A percentile compares a stretch with the other conserved stretches of the same genome.
Evolutionary conservation across 2,329 filamentous ascomycete genomes (phyloP).

Genomic region (Teratosphaeria gauchensis): DNA sequence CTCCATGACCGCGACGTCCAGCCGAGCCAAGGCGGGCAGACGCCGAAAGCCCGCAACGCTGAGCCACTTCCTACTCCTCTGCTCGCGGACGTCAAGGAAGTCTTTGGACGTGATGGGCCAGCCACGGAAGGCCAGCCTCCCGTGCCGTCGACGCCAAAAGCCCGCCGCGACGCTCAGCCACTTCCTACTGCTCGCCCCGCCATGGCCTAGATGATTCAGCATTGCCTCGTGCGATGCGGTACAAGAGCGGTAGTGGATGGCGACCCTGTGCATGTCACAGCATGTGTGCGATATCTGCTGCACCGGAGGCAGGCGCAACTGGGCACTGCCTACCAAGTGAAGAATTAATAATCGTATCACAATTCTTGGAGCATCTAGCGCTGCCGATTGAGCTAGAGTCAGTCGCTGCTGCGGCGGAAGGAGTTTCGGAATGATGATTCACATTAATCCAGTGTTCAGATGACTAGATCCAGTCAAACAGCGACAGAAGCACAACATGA

Average conservation of each 20-base stretch:
- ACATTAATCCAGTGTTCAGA: neutral
- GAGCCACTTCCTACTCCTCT: too few species aligned
- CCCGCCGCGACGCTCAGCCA: too few species aligned
- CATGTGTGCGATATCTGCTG: neutral
- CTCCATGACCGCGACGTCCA: neutral
- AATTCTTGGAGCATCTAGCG: neutral
- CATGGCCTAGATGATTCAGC: too few species aligned
- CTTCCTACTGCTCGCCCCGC: too few species aligned
- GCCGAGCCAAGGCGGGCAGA: too few species aligned
- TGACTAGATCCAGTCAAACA: neutral
- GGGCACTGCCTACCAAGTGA: neutral
- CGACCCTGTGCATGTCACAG: neutral
- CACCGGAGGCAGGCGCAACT: neutral
- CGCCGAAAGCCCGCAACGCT: too few species aligned
- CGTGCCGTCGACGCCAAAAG: too few species aligned
- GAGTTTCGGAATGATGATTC: neutral
- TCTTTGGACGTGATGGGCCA: too few species aligned
- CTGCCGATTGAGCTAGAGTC: neutral
- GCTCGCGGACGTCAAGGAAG: too few species aligned
- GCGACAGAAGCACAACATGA: neutral
- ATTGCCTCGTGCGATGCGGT: neutral
- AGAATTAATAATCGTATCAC: neutral
- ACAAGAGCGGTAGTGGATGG: neutral
- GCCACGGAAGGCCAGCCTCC: too few species aligned
- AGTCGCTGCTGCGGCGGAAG: neutral